Base-by-base conservation (phyloP, 140 eudicot species). In the Bidens hawaiensis region DNA sequence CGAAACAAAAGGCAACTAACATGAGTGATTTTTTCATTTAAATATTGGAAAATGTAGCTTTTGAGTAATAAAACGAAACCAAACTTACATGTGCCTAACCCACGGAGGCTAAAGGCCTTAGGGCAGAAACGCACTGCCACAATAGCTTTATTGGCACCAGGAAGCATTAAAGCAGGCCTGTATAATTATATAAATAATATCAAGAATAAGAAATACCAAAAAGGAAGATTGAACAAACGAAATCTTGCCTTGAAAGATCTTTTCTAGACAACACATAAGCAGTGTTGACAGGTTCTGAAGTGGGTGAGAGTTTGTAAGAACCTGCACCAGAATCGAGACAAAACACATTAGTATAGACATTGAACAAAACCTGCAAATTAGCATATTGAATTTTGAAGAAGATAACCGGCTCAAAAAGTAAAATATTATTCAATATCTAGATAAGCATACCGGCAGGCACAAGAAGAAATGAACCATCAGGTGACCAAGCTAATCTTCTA, bases 111-210 rank as follows among this genome's bases (percentile, higher is more conserved):
- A 76, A 85, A 88, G n/a, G 79, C 71, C 78, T 60, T 41, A 62
- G 99, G 95, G 84, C 99, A 94, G 78, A 94, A 94, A 34, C 95
- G 95, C 54, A 88, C 97, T n/a, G 95, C 99, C 33, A 94, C 90
- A 60, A 94, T 82, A 36, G 99, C 94, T 78, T 88, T 94, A 81
- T 86, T 88, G 59, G 99, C 99, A 81, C 97, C 81, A 33, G 99
- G 99, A 55, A 94, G 95, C 94, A 88, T 79, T 64, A 94, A 70
- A 23, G 97, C 94, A 25, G 99, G 99, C 80, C 99, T 56, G 59
- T 24, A 26, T 27, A 10, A 30, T 56, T 31, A 56, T 31, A 16
- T 18, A 57, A 16, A 15, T 27, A 16, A 15, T 28, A 55, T 55
- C 15, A 55, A 3, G 24, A 15, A 55, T n/a, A 2, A n/a, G 10